Base-by-base conservation (phyloP, 371 early-diverging fungal species). In the Mycotypha africana region DNA sequence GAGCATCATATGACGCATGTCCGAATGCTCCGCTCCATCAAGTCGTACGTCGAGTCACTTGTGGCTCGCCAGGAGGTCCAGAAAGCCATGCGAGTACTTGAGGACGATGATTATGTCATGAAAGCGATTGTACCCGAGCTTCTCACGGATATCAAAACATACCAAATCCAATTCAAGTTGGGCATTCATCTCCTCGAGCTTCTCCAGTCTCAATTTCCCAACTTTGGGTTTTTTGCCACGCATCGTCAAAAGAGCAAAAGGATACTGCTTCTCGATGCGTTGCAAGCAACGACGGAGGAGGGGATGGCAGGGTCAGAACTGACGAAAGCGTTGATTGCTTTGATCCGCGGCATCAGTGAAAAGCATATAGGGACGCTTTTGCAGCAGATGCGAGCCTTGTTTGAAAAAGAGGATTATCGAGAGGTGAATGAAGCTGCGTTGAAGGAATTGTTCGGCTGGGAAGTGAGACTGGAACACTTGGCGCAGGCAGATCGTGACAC, bases 21-120 rank as follows among this genome's bases (percentile, higher is more conserved):
- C 10, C 82, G 92, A 21, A 86, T 89, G 88, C 80, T 83, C 16
- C 63, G 56, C 9, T 92, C 92, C 7, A 87, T 90, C 41, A 78
- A 68, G 48, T 54, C 65, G 23, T 67, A 73, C 33, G 51, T 83
- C 14, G 80, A 84, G 39, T 34, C 54, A 14, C 46, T 74, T n/a
- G 45, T 53, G 8, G 65, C 28, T 28, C 4, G 73, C 14, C 46
- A 31, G 3, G 56, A 82, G 6, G 79, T 75, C 0, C 54, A 67
- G 39, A 56, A 56, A 14, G 85, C 78, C 2, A 62, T 73, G 22
- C 47, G 49, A 42, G 47, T 88, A 5, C 42, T 88, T 6, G 51
- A 65, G 15, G 79, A 86, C 47, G 81, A 86, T 35, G 54, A 58
- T 40, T 73, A 57, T 39, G 45, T 88, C 14, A 45, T 65, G 17